Base-by-base conservation (phyloP, 1,284 basidiomycete genomes). In the Stereum hirsutum region DNA sequence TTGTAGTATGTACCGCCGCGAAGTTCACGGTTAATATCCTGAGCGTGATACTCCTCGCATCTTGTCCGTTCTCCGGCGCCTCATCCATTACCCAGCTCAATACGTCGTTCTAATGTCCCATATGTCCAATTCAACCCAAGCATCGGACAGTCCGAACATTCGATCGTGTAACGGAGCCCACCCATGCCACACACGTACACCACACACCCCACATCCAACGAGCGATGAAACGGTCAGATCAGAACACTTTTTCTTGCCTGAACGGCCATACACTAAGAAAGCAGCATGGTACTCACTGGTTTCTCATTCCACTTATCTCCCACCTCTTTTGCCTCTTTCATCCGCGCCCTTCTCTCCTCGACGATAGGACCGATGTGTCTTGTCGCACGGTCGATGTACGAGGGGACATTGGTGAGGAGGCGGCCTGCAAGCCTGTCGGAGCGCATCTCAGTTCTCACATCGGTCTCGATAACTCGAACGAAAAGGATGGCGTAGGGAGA, bases 61-160 rank as follows among this genome's bases (percentile, higher is more conserved):
- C 58, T 12, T 49, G 57, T 36, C 67, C 58, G 6, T 57, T 50
- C 2, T 56, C 60, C 5, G 57, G 49, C 1, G 63, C 58, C 4
- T 52, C 57, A 15, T 73, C 65, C 47, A 74, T 58, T n/a, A 72
- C 43, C 70, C 69, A 74, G 33, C 57, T 60, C 12, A 77, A 49
- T 32, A 68, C 43, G 46, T 70, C 67, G 41, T 66, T 63, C 64
- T 72, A 17, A 8, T n/a, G n/a, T n/a, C n/a, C n/a, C n/a, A n/a
- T n/a, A n/a, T n/a, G n/a, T n/a, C n/a, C n/a, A n/a, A n/a, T n/a
- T n/a, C n/a, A n/a, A n/a, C n/a, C n/a, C n/a, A n/a, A n/a, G n/a
- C n/a, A n/a, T n/a, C n/a, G n/a, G n/a, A n/a, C n/a, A n/a, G n/a
- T n/a, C n/a, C n/a, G n/a, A n/a, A n/a, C n/a, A n/a, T n/a, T n/a